Evolutionary conservation across 2,329 filamentous ascomycete genomes (phyloP).

Genomic region (Hypoxylon sp.): DNA sequence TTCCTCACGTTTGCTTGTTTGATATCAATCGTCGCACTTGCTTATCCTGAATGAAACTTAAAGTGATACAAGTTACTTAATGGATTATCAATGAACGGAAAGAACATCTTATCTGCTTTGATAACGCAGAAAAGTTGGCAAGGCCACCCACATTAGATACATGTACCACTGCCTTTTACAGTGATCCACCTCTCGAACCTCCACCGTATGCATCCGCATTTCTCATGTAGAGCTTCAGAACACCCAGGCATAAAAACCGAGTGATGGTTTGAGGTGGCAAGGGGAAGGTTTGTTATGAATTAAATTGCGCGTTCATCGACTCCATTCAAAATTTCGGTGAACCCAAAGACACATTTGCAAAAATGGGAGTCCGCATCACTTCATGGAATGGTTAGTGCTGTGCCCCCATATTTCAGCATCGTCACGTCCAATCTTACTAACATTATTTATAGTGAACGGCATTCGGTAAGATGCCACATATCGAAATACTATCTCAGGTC

Average conservation of each 20-base stretch:
- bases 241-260: background rate
- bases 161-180: background rate
- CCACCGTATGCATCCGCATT: background rate
- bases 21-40: background rate
- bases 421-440: constrained; percentile 44
- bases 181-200: background rate
- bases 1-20: constrained; percentile 18
- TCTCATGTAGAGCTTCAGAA: background rate
- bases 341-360: constrained; percentile 45
- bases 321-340: constrained; percentile 6
- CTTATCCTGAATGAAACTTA: background rate
- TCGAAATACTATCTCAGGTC: background rate
- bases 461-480: constrained; percentile 71
- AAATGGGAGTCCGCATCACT: constrained; percentile 84
- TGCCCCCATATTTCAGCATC: constrained; percentile 3
- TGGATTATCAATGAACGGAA: constrained; percentile 2
- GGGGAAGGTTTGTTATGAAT: constrained; percentile 7
- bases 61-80: constrained; percentile 8
- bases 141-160: background rate
- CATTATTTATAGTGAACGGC: constrained; percentile 75
- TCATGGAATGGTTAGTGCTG: constrained; percentile 81
- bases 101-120: background rate
- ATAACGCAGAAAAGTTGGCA: background rate
- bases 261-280: constrained; percentile 1
- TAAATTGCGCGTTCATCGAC: background rate